phyloP scores from a whole-genome alignment of 73 alveolate genomes.

The Halteria grandinella region DNA sequence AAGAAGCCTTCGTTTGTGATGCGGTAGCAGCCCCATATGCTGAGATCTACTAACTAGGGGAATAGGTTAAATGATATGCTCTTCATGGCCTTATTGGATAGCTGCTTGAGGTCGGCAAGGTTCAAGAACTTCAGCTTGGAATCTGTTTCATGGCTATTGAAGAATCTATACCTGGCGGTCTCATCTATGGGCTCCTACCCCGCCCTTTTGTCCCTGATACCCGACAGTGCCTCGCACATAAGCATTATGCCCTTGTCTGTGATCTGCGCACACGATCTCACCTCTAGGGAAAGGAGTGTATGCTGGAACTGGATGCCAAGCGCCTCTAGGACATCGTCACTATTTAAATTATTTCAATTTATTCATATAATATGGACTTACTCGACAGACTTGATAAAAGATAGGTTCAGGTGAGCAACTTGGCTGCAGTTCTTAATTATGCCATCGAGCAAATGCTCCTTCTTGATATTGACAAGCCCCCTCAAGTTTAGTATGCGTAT shows the following conservation, averaged over 20 bases:
- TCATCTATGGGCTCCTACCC: constrained; percentile 47
- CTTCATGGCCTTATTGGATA: constrained; percentile 46
- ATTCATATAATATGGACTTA: too few species aligned
- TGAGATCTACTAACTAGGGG: constrained; percentile 53
- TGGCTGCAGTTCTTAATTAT: constrained; percentile 14
- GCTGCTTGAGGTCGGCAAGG: constrained; percentile 47
- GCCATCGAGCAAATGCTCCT: background rate
- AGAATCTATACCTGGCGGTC: constrained; percentile 14
- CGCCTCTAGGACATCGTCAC: constrained; percentile 50
- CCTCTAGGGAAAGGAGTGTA: constrained; percentile 52
- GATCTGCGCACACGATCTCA: constrained; percentile 58
- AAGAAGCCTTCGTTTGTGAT: constrained; percentile 67
- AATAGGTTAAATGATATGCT: constrained; percentile 49
- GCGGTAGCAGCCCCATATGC: constrained; percentile 65
- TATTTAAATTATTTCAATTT: background rate
- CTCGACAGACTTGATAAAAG: constrained; percentile 56
- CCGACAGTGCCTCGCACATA: constrained; percentile 53
- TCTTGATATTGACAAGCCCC: constrained; percentile 8
- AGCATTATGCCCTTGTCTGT: constrained; percentile 62
- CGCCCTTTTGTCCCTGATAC: constrained; percentile 24
- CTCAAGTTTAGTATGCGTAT: constrained; percentile 41
- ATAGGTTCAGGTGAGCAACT: constrained; percentile 59
- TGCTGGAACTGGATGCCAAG: constrained; percentile 19
- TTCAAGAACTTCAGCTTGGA: constrained; percentile 48
- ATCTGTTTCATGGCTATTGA: constrained; percentile 24